Base-by-base conservation (phyloP, 1,139 yeast species). In the Saccharomyces pastorianus region DNA sequence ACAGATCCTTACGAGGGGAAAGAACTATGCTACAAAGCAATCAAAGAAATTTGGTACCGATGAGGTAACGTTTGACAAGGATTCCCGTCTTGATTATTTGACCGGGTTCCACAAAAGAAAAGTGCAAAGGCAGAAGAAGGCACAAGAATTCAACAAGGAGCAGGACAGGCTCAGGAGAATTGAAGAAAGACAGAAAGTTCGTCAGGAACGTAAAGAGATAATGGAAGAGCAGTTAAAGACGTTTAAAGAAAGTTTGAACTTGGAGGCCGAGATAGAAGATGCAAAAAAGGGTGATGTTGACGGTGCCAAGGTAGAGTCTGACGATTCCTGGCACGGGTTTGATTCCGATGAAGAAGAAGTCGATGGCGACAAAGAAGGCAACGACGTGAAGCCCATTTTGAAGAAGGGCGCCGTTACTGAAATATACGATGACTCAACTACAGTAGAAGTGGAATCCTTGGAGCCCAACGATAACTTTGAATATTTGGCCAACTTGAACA, bases 51-150 rank as follows among this genome's bases (percentile, higher is more conserved):
- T 80, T 64, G 83, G 80, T 62, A 79, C 89, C 32, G 90, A 81
- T 38, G 96, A 88, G 67, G 95, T 91, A 41, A 81, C 80, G 1
- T 91, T 88, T 68, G 93, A 91, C 71, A 81, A 82, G 61, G 86
- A 80, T 42, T 79, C 84, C 27, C 75, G 96, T 68, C 72, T 73
- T 69, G 96, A 91, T 57, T 93, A 84, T 70, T 75, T 93, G 62
- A 93, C 97, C 0, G 99, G 99, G 34, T 93, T 93, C 69, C 99
- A 93, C 70, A 93, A 93, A 72, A 80, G 99, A 66, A 93, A 93
- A 70, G 68, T 91, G 23, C 87, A 87, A 65, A 79, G 98, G 69
- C 88, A 87, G 71, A 91, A 89, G 72, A 84, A 84, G 61, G 98
- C 98, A 0, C 83, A 81, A 60, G 87, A 81, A 57, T 82, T 77